A percentile compares a stretch with the other conserved stretches of the same genome.
phyloP scores from a whole-genome alignment of 352 stramenopile species.

The Globisporangium splendens region DNA sequence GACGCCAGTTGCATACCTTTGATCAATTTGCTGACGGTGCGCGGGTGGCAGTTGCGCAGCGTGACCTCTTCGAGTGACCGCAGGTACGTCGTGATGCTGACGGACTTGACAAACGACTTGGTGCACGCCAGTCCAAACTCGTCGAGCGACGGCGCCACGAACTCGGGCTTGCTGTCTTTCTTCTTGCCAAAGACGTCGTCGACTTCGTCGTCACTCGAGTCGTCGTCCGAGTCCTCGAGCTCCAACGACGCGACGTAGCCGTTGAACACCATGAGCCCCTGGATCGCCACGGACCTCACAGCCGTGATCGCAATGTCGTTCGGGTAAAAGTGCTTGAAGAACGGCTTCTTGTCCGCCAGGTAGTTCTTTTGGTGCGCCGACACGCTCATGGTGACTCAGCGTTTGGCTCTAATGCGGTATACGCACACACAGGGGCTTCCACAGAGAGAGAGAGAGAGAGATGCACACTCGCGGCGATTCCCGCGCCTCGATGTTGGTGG shows the following conservation, averaged over 20 bases:
- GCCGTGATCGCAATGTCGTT: conserved; percentile 64
- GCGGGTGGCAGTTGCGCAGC: conserved; percentile 47
- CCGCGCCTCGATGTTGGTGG: no score
- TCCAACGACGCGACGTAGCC: conserved; percentile 73
- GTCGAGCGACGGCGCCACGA: conserved; percentile 43
- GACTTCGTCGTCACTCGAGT: conserved; percentile 42
- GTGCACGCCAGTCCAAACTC: conserved; percentile 52
- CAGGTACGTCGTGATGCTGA: conserved; percentile 79
- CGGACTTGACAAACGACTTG: conserved; percentile 71
- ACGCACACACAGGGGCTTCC: no score
- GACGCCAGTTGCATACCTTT: conserved; percentile 41
- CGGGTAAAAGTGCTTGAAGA: conserved; percentile 80
- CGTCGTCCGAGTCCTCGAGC: conserved; percentile 52
- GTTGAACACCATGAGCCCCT: conserved; percentile 76
- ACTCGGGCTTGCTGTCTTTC: conserved; percentile 35
- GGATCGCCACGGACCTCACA: conserved; percentile 53
- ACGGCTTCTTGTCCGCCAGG: conserved; percentile 84
- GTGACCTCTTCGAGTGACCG: conserved; percentile 71
- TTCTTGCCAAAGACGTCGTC: conserved; percentile 15
- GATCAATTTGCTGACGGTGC: conserved; percentile 72
- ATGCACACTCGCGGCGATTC: no score
- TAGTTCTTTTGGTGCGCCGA: conserved; percentile 60
- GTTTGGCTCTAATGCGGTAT: no score
- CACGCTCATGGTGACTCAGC: conserved; percentile 45
- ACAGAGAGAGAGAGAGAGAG: no score